Base-by-base conservation (phyloP, 257 asterid species). In the Solanum appendiculatum region DNA sequence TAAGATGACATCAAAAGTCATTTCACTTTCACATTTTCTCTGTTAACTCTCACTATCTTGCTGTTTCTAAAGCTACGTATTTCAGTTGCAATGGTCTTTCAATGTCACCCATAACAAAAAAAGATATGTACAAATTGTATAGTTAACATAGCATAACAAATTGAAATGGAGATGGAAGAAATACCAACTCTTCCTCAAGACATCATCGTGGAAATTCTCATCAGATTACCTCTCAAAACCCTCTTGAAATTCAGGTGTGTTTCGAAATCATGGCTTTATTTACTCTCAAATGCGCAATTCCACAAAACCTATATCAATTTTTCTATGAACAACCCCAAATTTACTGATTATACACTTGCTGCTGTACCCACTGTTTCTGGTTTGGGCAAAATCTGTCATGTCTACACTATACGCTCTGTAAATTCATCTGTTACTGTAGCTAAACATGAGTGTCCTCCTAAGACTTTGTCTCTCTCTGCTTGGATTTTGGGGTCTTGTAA, bases 401-500 rank as follows among this genome's bases (percentile, higher is more conserved):
- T 89, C 31, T 69, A 72, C 31, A 91, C 95, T 21, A 1, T 93
- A 34, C 3, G 29, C 29, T 72, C 48, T 72, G 48, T 5, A 20
- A 72, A 36, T 36, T 34, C 81, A 72, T 72, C 46, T 25, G 33
- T 86, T 48, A 86, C 42, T 68, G 88, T 87, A 0, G 39, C 69
- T 15, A 84, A 82, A 8, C 10, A 73, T 27, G 70, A 21, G 56
- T 89, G 84, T 82, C 74, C 92, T 3, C 27, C 74, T 37, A 60
- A 31, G 33, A 10, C 4, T 0, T 40, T 88, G 3, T 29, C 14
- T 27, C 78, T 44, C 11, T n/a, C 42, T 5, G 78, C 63, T 46
- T 58, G 89, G 89, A 60, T 89, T 20, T 89, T 90, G 91, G 96
- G 95, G 39, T 91, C 94, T 73, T 91, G 91, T 54, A 91, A 94